Percentiles rank a stretch among this genome's conserved stretches.
Conservation (phyloP, 805 yeast species). For the Kazachstania viticola region DNA sequence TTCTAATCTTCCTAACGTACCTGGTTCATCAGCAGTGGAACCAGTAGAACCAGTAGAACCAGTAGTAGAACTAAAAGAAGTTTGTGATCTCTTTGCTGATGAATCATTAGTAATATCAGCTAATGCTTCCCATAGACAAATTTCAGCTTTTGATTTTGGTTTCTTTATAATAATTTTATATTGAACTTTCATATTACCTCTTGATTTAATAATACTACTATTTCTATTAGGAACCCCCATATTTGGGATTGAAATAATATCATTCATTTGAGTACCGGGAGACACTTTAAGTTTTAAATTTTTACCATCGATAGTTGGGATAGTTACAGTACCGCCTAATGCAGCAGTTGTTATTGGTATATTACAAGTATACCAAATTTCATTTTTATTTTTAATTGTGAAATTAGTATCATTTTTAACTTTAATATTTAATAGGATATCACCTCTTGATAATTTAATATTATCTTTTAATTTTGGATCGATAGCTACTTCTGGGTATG, state of each 20-base stretch:
- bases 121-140: slow-evolving; percentile 81
- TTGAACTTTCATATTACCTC: slow-evolving; percentile 75
- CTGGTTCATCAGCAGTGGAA: slow-evolving; percentile 20
- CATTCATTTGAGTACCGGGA: slow-evolving; percentile 73
- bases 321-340: slow-evolving; percentile 77
- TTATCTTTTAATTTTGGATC: slow-evolving; percentile 39
- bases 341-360: slow-evolving; percentile 95
- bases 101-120: slow-evolving; percentile 84
- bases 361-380: slow-evolving; percentile 51
- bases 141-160: slow-evolving; percentile 76
- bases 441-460: slow-evolving; percentile 68
- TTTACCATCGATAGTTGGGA: slow-evolving; percentile 85
- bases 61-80: neutral
- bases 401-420: slow-evolving; percentile 68
- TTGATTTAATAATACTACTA: slow-evolving; percentile 33
- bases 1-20: slow-evolving; percentile 40
- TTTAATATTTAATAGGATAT: slow-evolving; percentile 68
- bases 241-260: slow-evolving; percentile 63
- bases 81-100: slow-evolving; percentile 52
- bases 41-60: slow-evolving; percentile 2
- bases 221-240: slow-evolving; percentile 66
- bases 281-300: slow-evolving; percentile 69
- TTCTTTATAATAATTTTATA: slow-evolving; percentile 59
- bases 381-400: slow-evolving; percentile 46
- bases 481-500: slow-evolving; percentile 67